A percentile compares a stretch with the other conserved stretches of the same genome.
phyloP scores from a whole-genome alignment of 331 rosid genomes.

The Quercus tomentella region DNA sequence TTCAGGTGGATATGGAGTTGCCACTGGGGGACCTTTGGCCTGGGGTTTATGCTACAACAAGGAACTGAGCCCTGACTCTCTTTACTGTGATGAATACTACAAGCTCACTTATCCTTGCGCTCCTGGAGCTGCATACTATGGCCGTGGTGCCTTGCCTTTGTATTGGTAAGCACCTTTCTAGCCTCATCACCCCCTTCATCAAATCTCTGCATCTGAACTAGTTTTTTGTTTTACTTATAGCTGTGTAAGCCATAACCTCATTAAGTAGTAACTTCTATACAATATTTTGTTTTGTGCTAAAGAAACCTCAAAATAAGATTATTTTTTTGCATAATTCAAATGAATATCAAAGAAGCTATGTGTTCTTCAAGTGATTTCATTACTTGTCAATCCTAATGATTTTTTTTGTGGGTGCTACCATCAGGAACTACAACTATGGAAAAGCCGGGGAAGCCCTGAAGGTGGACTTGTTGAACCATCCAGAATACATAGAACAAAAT shows the following conservation, averaged over 20 bases:
- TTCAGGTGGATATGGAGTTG: constrained; percentile 62
- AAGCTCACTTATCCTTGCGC: constrained; percentile 48
- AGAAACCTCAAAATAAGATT: not conserved
- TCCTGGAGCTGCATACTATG: constrained; percentile 55
- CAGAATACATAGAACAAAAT: constrained; percentile 51
- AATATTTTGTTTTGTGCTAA: not conserved
- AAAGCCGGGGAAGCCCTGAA: constrained; percentile 47
- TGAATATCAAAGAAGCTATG: too few species aligned
- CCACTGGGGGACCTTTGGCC: constrained; percentile 58
- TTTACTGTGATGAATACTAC: constrained; percentile 45
- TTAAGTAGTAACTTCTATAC: too few species aligned
- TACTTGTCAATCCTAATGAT: too few species aligned
- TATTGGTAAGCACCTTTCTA: constrained; percentile 32
- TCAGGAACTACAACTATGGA: constrained; percentile 55
- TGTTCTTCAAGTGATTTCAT: too few species aligned
- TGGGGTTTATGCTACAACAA: constrained; percentile 63
- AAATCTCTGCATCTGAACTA: too few species aligned
- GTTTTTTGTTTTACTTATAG: too few species aligned
- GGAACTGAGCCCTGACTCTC: constrained; percentile 45
- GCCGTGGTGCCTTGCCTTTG: constrained; percentile 58
- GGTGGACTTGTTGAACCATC: constrained; percentile 45
- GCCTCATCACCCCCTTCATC: not conserved
- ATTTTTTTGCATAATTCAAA: too few species aligned
- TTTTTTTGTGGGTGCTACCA: not conserved
- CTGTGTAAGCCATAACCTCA: too few species aligned